These are phyloP conservation scores for Amanita pallidorosea DNA, from an alignment of 768 basidiomycete genomes.

Conservation along the genomic window DNA sequence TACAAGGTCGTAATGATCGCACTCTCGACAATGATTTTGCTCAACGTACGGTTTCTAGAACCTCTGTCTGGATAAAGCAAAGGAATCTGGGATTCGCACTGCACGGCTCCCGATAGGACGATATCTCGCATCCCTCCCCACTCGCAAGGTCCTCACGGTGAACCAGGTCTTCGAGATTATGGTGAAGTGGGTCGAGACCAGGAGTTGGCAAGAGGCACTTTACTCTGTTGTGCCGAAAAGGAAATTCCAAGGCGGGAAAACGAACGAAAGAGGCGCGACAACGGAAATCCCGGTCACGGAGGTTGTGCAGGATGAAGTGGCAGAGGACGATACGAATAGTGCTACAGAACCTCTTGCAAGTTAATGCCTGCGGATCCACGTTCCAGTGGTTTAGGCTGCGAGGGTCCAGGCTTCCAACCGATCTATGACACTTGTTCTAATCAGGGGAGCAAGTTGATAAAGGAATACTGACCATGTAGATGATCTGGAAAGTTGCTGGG, in stretches of 20 bases:
- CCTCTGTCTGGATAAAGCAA: slow-evolving; percentile 83
- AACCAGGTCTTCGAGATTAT: slow-evolving; percentile 96
- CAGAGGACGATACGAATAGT: not conserved
- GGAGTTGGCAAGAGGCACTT: slow-evolving; percentile 81
- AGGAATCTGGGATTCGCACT: slow-evolving; percentile 60
- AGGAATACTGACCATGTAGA: slow-evolving; percentile 68
- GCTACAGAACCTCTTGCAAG: slow-evolving; percentile 29
- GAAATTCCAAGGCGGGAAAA: slow-evolving; percentile 57
- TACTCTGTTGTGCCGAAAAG: slow-evolving; percentile 85
- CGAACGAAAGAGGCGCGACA: slow-evolving; percentile 7
- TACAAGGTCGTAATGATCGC: slow-evolving; percentile 56
- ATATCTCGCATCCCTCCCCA: slow-evolving; percentile 72
- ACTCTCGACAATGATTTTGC: slow-evolving; percentile 1
- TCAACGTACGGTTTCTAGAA: slow-evolving; percentile 36
- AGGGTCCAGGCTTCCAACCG: slow-evolving; percentile 35
- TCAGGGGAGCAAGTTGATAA: not conserved
- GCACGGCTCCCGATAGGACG: slow-evolving; percentile 94
- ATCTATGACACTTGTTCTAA: slow-evolving; percentile 18
- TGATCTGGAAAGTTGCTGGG: slow-evolving; percentile 93
- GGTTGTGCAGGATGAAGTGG: slow-evolving; percentile 10
- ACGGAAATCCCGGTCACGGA: slow-evolving; percentile 8
- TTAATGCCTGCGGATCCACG: slow-evolving; percentile 34
- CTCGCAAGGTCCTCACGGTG: slow-evolving; percentile 93
- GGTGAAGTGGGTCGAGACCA: slow-evolving; percentile 76
- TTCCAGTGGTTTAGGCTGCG: slow-evolving; percentile 32